Conservation (phyloP, 352 stramenopile genomes). For the Pythium oligandrum region DNA sequence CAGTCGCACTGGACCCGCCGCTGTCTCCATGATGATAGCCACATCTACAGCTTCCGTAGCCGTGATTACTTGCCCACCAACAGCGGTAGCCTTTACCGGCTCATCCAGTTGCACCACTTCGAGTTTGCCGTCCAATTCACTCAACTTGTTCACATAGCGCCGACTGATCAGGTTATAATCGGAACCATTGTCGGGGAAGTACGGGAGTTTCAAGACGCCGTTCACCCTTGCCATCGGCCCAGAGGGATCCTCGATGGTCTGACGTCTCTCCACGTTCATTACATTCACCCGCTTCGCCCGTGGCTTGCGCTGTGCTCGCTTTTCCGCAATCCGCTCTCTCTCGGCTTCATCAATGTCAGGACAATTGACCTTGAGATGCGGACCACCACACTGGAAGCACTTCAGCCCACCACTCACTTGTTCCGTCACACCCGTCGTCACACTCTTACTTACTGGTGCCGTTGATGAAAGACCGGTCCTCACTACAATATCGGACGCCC, state of each 20-base stretch:
- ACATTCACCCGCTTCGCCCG: no score
- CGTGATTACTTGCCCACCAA: slow-evolving; percentile 3
- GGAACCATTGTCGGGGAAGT: slow-evolving; percentile 14
- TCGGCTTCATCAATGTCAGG: no score
- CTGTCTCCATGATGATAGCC: slow-evolving; percentile 7
- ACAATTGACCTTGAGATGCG: no score
- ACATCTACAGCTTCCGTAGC: slow-evolving; percentile 2
- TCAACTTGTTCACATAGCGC: neutral
- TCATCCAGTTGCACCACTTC: no score
- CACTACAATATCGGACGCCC: no score
- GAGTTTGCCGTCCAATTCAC: neutral
- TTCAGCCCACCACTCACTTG: no score
- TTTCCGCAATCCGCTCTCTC: neutral
- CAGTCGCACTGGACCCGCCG: slow-evolving; percentile 7
- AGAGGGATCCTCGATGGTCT: slow-evolving; percentile 1
- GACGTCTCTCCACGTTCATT: no score
- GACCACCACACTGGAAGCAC: no score
- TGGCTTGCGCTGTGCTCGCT: slow-evolving; percentile 1
- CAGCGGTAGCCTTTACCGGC: slow-evolving; percentile 2
- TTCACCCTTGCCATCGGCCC: slow-evolving; percentile 5
- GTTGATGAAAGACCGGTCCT: no score
- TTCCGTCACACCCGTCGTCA: no score
- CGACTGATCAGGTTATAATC: slow-evolving; percentile 12
- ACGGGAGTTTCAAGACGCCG: slow-evolving; percentile 5
- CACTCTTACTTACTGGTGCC: no score